Conservation (phyloP, 164 flowering plant species). For the Nelumbo lutea region DNA sequence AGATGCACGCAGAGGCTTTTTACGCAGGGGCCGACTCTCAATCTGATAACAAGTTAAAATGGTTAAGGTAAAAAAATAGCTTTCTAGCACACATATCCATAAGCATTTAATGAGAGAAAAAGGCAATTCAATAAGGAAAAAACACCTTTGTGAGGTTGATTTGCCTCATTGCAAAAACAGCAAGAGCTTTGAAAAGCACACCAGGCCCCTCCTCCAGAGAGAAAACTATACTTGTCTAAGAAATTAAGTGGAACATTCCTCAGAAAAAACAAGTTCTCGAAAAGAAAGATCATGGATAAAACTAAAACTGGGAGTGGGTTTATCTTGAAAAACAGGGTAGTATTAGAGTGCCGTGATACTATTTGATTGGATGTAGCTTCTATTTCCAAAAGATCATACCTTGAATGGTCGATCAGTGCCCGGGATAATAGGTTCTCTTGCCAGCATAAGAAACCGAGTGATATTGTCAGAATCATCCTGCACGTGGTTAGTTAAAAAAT, state of each 20-base stretch:
- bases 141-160: slow-evolving; percentile 85
- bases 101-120: background rate
- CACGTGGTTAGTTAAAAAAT: slow-evolving; percentile 8
- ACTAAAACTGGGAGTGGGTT: background rate
- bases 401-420: slow-evolving; percentile 76
- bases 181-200: slow-evolving; percentile 83
- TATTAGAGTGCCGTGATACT: too few species aligned
- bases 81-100: background rate
- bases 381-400: slow-evolving; percentile 30
- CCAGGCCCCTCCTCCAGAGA: slow-evolving; percentile 94
- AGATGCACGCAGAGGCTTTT: slow-evolving; percentile 42
- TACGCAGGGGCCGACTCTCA: slow-evolving; percentile 85
- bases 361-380: too few species aligned
- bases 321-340: too few species aligned
- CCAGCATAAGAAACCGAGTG: slow-evolving; percentile 90
- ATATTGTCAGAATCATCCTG: slow-evolving; percentile 87
- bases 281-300: background rate
- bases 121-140: background rate
- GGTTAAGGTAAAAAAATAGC: background rate
- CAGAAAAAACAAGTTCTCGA: slow-evolving; percentile 1
- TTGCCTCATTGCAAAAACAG: slow-evolving; percentile 75
- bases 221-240: slow-evolving; percentile 91
- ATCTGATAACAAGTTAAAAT: slow-evolving; percentile 42
- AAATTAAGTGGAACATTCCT: slow-evolving; percentile 9
- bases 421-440: slow-evolving; percentile 89